Base-by-base conservation (phyloP, 371 early-diverging fungal genomes). In the Mortierella sp. region DNA sequence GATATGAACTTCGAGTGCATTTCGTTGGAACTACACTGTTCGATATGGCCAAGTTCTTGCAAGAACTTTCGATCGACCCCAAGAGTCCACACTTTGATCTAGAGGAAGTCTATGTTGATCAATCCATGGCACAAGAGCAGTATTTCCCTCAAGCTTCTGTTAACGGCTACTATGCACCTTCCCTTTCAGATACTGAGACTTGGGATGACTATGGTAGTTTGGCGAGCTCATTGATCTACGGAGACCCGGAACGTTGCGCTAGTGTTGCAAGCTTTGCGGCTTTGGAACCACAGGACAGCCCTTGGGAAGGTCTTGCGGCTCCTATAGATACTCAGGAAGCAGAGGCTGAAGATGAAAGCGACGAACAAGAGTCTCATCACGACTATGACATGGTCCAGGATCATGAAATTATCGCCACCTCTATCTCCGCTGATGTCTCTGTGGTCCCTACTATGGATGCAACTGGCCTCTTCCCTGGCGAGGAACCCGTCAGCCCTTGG, bases 21-120 rank as follows among this genome's bases (percentile, higher is more conserved):
- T 80, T 80, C 53, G 65, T 32, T 22, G 72, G 81, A 16, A 75
- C 81, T 13, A 68, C 72, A 43, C n/a, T 80, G 59, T 80, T 75
- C 48, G 81, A 80, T 19, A 68, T 80, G 72, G 50, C 58, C 16
- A 67, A 69, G 50, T 80, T 80, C 65, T 52, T 80, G 63, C 22
- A 52, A 7, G 65, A 63, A 15, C 75, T 80, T 11, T 58, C 72
- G 33, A 69, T 80, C 24, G 81, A 80, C 40, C 81, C 75, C 36
- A 65, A 65, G 63, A 72, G 75, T 59, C 81, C 81, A 8, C 75
- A 80, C 50, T 80, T 80, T 65, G 76, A 75, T 41, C n/a, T 80
- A 50, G 72, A 75, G 16, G 81, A 80, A 21, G 47, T 68, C 8
- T 75, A 71, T 53, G 58, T 58, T 2, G 72, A 80, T 45, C 48